Evolutionary conservation across 2,329 filamentous ascomycete species (phyloP).

Genomic region (Neurospora sp.): DNA sequence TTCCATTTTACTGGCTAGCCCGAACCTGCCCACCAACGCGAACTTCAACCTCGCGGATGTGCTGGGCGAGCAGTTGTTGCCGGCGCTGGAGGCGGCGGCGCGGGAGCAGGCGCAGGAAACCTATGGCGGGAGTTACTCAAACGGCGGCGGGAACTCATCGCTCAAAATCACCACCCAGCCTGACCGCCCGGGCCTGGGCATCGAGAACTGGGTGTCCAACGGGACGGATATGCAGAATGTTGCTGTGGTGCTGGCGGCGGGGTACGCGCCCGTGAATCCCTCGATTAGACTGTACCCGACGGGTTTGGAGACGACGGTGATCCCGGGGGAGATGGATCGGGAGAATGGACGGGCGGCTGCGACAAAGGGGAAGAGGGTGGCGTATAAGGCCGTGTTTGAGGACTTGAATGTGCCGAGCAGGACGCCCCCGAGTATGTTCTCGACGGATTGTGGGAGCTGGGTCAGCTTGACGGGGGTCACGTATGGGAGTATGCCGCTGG

Average conservation of each 20-base stretch:
- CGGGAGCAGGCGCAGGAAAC: slow-evolving; percentile 11
- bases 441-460: slow-evolving; percentile 17
- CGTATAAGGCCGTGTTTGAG: slow-evolving; percentile 16
- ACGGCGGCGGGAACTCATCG: slow-evolving; percentile 3
- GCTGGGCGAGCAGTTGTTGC: slow-evolving; percentile 12
- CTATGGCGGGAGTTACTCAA: slow-evolving; percentile 11
- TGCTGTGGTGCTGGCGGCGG: slow-evolving; percentile 10
- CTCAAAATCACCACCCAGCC: slow-evolving; percentile 12
- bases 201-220: slow-evolving; percentile 15
- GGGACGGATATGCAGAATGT: slow-evolving; percentile 13
- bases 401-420: slow-evolving; percentile 10
- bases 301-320: slow-evolving; percentile 14
- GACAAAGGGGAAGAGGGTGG: slow-evolving; percentile 5
- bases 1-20: slow-evolving; percentile 19
- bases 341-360: not conserved
- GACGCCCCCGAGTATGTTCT: slow-evolving; percentile 12
- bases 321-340: slow-evolving; percentile 1
- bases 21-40: slow-evolving; percentile 9
- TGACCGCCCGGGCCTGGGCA: slow-evolving; percentile 13
- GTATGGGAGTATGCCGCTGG: slow-evolving; percentile 14
- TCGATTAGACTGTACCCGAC: slow-evolving; percentile 14
- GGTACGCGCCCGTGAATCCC: slow-evolving; percentile 10
- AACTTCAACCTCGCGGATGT: slow-evolving; percentile 17
- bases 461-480: slow-evolving; percentile 15
- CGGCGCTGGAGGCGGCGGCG: slow-evolving; percentile 15